Evolutionary conservation across 805 yeast genomes (phyloP), one percentile per base, ranked within the genome.

Genomic region (Middelhovenomyces tepae): DNA sequence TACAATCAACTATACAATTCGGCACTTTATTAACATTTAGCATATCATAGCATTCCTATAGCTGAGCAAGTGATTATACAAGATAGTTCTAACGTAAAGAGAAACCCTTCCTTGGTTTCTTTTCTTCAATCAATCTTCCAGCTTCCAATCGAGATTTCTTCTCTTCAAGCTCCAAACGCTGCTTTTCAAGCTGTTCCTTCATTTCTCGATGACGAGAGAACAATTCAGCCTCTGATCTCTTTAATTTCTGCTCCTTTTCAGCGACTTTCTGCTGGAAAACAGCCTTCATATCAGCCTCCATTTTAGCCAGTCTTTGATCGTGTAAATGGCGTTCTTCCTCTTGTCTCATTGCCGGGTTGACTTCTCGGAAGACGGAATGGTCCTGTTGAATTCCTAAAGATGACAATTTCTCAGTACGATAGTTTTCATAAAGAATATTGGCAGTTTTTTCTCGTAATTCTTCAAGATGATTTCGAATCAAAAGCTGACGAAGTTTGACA

Each of bases 231-330:
- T 91, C 98, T 29, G 95, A 84, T 63, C 84, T 83, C 65, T 87
- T 95, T 54, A 91, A 73, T 65, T 89, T 89, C 71, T 86, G 84
- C 62, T 91, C 99, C 75, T 91, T 93, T 62, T 87, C 95, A 38
- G 80, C 67, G 20, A 91, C 98, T 66, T 91, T 91, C 54, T 83
- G 91, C 64, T 87, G 94, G 75, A 91, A 91, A 36, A 91, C 94
- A 17, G 78, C 69, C 65, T 89, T 87, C 96, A 91, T 86, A 62
- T 91, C 97, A 25, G 85, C 73, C 65, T 91, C 97, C 79, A 91
- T 74, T 66, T 84, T 85, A 37, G 87, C 80, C 50, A 91, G 69
- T 56, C 89, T 86, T 42, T 94, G 94, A 63, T 85, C 95, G 57
- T 91, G 97, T 53, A 84, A 69, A 22, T 80, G 78, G 51, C 82